Conservation (phyloP, 2,329 filamentous ascomycete species). For the Venturia effusa region DNA sequence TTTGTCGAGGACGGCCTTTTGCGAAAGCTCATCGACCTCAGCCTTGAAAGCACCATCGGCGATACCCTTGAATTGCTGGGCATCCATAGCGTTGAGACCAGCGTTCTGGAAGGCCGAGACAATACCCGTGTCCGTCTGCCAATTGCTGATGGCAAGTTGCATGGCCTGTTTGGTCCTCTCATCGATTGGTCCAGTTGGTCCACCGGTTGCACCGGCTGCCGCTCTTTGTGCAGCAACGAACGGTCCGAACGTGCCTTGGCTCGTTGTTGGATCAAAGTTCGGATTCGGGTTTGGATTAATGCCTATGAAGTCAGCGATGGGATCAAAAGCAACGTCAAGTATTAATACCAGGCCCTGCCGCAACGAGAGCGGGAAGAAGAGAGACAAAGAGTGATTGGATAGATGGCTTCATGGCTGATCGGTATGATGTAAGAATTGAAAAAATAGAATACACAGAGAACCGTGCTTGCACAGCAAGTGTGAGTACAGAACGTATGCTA, state of each 20-base stretch:
- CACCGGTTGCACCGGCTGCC: constrained; percentile 8
- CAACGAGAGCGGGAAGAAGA: neutral
- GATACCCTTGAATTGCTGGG: constrained; percentile 25
- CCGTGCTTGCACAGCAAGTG: neutral
- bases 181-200: constrained; percentile 8
- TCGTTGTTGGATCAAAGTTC: constrained; percentile 12
- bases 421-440: neutral
- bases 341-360: neutral
- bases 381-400: neutral
- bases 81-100: constrained; percentile 23
- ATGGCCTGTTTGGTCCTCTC: constrained; percentile 7
- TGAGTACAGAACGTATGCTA: neutral
- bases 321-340: neutral
- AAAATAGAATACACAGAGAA: neutral
- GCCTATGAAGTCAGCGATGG: neutral
- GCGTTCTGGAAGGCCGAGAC: constrained; percentile 28
- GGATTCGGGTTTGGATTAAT: constrained; percentile 12
- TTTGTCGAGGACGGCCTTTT: constrained; percentile 22
- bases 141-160: constrained; percentile 23
- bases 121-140: constrained; percentile 27
- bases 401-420: constrained; percentile 1
- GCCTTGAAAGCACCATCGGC: constrained; percentile 27
- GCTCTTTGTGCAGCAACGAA: constrained; percentile 6
- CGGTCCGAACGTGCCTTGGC: constrained; percentile 10
- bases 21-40: constrained; percentile 27